These are phyloP conservation scores for Cladophialophora immunda DNA, from an alignment of 2,329 filamentous ascomycete species.

Conservation along the genomic window DNA sequence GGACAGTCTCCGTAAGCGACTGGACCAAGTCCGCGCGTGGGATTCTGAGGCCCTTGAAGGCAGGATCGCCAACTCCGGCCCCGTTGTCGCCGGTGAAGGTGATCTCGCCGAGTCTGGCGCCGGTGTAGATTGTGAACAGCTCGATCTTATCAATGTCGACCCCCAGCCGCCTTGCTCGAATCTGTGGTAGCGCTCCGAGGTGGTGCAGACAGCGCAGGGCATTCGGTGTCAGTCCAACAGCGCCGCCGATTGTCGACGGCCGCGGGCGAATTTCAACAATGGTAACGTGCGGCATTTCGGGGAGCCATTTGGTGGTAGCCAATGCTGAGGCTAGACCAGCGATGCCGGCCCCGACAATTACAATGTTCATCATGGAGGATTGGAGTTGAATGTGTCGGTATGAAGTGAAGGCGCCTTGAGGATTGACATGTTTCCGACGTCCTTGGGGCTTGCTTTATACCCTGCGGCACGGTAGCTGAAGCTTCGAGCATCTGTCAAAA, in stretches of 20 bases:
- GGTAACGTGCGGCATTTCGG: constrained; percentile 29
- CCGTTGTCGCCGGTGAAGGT: constrained; percentile 25
- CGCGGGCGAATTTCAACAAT: constrained; percentile 45
- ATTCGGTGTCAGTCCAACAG: constrained; percentile 68
- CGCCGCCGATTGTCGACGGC: constrained; percentile 53
- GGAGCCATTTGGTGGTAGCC: constrained; percentile 27
- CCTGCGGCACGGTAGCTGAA: not conserved
- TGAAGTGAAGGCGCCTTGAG: not conserved
- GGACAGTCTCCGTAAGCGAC: constrained; percentile 41
- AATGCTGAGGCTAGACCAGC: constrained; percentile 29
- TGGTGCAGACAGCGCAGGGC: constrained; percentile 63
- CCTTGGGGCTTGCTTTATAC: not conserved
- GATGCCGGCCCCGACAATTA: constrained; percentile 33
- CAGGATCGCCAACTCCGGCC: constrained; percentile 24
- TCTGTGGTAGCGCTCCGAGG: constrained; percentile 57
- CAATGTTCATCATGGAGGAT: constrained; percentile 30
- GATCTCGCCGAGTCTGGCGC: constrained; percentile 42
- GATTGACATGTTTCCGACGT: not conserved
- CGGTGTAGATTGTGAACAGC: constrained; percentile 50
- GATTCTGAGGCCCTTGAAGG: constrained; percentile 46
- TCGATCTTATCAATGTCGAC: constrained; percentile 60
- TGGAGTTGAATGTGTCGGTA: not conserved
- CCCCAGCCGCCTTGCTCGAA: constrained; percentile 55
- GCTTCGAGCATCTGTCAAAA: not conserved
- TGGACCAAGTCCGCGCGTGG: constrained; percentile 44